A percentile compares a stretch with the other conserved stretches of the same genome.
These are phyloP conservation scores for Lathyrus tuberosus DNA, from an alignment of 306 rosid species.

Conservation along the genomic window DNA sequence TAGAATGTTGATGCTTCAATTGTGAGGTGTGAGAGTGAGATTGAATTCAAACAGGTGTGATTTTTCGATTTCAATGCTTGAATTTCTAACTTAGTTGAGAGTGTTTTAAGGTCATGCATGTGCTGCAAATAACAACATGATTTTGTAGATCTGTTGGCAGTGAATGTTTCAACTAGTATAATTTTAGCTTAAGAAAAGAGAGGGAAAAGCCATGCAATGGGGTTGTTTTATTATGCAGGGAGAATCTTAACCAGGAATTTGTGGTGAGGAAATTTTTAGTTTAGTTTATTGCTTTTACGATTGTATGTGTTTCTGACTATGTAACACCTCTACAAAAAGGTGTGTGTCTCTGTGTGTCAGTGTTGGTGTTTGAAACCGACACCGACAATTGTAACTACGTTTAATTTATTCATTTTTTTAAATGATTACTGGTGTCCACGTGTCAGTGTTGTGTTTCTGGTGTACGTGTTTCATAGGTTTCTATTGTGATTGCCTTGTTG, in stretches of 20 bases:
- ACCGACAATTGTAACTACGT: neutral
- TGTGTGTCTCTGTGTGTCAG: too few relatives aligned
- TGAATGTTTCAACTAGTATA: slow-evolving; percentile 8
- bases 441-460: too few relatives aligned
- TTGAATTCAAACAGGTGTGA: slow-evolving; percentile 8
- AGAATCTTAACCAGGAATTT: slow-evolving; percentile 15
- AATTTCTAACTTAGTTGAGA: slow-evolving; percentile 6
- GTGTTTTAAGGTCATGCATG: slow-evolving; percentile 9
- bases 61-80: slow-evolving; percentile 12
- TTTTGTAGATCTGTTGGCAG: slow-evolving; percentile 18
- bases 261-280: slow-evolving; percentile 10
- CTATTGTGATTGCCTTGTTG: slow-evolving; percentile 20
- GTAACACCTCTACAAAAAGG: too few relatives aligned
- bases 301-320: slow-evolving; percentile 11
- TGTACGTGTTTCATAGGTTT: neutral
- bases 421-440: too few relatives aligned
- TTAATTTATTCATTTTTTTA: too few relatives aligned
- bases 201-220: slow-evolving; percentile 30
- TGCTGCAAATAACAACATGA: slow-evolving; percentile 13
- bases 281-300: slow-evolving; percentile 11
- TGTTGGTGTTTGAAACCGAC: too few relatives aligned
- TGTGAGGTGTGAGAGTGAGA: slow-evolving; percentile 4
- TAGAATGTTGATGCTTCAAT: slow-evolving; percentile 23
- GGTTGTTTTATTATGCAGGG: slow-evolving; percentile 3
- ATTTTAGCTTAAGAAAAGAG: neutral